phyloP scores from a whole-genome alignment of 2,329 filamentous ascomycete genomes.

The Colletotrichum chrysophilum region DNA sequence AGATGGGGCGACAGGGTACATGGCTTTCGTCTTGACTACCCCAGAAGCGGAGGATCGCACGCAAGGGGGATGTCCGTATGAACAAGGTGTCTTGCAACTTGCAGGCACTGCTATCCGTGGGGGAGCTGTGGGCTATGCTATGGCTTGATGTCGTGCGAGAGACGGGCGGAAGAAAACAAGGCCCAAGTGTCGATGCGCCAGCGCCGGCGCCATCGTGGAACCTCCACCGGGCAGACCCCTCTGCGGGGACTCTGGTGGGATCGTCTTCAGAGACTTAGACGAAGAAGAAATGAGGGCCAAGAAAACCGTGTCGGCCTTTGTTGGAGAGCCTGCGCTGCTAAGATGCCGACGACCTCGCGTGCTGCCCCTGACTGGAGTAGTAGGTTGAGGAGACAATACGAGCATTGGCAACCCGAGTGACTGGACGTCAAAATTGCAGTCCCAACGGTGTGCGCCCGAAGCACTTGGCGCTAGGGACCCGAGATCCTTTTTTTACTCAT shows the following conservation, averaged over 20 bases:
- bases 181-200: background rate
- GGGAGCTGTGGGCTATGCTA: background rate
- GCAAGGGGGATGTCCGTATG: constrained; percentile 7
- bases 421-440: constrained; percentile 19
- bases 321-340: background rate
- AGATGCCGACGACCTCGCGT: background rate
- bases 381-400: background rate
- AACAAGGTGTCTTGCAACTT: background rate
- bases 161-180: background rate
- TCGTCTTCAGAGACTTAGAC: background rate
- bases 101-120: background rate
- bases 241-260: background rate
- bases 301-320: background rate
- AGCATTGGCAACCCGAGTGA: constrained; percentile 9
- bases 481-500: background rate
- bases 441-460: constrained; percentile 3
- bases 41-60: background rate
- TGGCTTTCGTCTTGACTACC: background rate
- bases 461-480: background rate
- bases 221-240: background rate
- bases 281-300: constrained; percentile 11
- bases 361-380: background rate
- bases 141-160: background rate
- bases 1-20: background rate
- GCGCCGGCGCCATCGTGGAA: background rate